Conservation (phyloP, 129 eudicot genomes). For the Helianthus tuberosus region DNA sequence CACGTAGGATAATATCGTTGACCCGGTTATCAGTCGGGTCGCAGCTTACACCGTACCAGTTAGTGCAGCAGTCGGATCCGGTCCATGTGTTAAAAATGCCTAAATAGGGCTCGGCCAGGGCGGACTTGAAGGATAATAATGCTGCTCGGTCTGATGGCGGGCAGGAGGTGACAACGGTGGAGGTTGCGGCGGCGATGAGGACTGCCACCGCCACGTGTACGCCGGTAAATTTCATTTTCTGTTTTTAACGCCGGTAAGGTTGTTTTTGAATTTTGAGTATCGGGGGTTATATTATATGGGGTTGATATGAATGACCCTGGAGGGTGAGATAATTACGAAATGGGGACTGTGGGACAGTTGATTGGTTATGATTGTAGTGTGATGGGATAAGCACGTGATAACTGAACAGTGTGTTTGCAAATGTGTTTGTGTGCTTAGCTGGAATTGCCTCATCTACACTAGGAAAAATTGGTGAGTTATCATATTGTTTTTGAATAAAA, state of each 20-base stretch:
- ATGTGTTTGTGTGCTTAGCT: too few species aligned
- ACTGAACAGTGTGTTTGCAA: too few species aligned
- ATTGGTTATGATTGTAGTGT: conserved; percentile 36
- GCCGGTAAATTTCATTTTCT: conserved; percentile 16
- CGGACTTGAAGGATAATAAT: conserved; percentile 47
- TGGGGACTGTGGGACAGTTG: conserved; percentile 30
- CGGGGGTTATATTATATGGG: conserved; percentile 13
- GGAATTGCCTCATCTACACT: too few species aligned
- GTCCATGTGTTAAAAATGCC: conserved; percentile 78
- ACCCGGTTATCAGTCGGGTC: conserved; percentile 80
- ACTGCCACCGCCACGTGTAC: too few species aligned
- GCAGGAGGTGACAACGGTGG: conserved; percentile 48
- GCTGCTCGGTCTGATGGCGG: conserved; percentile 79
- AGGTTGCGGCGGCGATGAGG: neutral
- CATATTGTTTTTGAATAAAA: too few species aligned
- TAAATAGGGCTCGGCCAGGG: conserved; percentile 63
- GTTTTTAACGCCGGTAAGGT: too few species aligned
- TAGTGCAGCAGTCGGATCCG: conserved; percentile 63
- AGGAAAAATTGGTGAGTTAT: too few species aligned
- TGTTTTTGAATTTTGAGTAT: neutral
- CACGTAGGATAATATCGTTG: conserved; percentile 70
- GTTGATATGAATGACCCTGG: neutral
- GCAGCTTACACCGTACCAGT: conserved; percentile 89
- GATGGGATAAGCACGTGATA: conserved; percentile 28
- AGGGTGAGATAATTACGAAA: conserved; percentile 25